Conservation (phyloP, 176 grass and related monocot species). For the Thalia dealbata region DNA sequence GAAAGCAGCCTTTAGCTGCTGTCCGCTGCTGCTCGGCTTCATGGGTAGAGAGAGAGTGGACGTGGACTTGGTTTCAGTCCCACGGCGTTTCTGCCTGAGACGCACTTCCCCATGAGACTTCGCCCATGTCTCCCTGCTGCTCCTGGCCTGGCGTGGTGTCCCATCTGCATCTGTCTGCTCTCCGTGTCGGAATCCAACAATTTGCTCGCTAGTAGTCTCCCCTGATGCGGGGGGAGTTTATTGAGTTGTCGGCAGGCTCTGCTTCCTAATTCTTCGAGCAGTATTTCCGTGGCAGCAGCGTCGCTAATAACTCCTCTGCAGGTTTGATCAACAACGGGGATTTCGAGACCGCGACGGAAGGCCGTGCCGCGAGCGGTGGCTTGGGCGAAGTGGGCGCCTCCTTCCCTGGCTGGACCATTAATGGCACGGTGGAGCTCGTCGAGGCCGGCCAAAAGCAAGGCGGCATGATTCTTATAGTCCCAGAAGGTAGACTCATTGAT, state of each 20-base stretch:
- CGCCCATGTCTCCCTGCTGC: not conserved
- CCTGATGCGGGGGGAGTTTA: too few species aligned
- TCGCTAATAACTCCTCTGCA: conserved; percentile 20
- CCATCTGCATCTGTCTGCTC: not conserved
- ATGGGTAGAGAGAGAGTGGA: not conserved
- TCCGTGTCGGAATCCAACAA: not conserved
- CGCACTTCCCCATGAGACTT: not conserved
- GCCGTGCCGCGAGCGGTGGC: conserved; percentile 53
- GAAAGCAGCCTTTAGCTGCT: not conserved
- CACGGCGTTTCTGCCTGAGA: not conserved
- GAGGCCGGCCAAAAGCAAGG: conserved; percentile 83
- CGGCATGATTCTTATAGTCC: conserved; percentile 97
- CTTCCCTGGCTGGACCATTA: conserved; percentile 76
- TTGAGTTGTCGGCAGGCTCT: too few species aligned
- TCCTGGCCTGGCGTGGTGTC: not conserved
- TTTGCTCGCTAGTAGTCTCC: not conserved
- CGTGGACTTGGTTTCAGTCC: not conserved
- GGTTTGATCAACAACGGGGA: conserved; percentile 83
- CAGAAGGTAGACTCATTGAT: conserved; percentile 40
- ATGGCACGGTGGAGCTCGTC: conserved; percentile 86
- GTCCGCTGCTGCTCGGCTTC: not conserved
- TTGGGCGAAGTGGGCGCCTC: conserved; percentile 52
- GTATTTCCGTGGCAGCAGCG: not conserved
- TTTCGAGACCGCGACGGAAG: conserved; percentile 57
- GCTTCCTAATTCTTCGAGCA: too few species aligned